A percentile compares a stretch with the other conserved stretches of the same genome.
Evolutionary conservation across 352 stramenopile species (phyloP).

Genomic region (Phytophthora melonis): DNA sequence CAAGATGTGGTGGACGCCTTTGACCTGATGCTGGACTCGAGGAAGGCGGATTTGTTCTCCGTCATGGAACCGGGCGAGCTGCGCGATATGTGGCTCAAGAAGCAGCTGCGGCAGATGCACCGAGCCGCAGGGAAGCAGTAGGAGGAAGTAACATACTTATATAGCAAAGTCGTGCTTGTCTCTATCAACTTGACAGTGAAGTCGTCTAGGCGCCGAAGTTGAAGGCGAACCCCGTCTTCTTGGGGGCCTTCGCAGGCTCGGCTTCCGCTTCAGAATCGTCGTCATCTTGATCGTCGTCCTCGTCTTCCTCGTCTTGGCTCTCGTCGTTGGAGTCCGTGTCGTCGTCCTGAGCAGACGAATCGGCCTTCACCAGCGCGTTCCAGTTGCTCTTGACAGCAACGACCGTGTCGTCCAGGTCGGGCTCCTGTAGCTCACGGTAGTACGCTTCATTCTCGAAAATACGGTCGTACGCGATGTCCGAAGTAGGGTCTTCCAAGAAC

Average conservation of each 20-base stretch:
- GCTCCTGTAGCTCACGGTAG: conserved; percentile 57
- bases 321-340: conserved; percentile 24
- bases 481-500: conserved; percentile 66
- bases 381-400: conserved; percentile 53
- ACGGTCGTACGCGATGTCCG: conserved; percentile 42
- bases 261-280: conserved; percentile 28
- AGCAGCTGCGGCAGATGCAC: conserved; percentile 19
- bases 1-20: conserved; percentile 36
- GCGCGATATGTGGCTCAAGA: conserved; percentile 32
- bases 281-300: conserved; percentile 35
- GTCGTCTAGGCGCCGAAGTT: conserved; percentile 48
- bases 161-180: too few species aligned
- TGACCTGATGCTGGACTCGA: conserved; percentile 35
- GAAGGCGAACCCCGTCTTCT: conserved; percentile 48
- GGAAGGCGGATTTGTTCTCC: conserved; percentile 28
- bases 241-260: conserved; percentile 20
- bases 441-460: conserved; percentile 72
- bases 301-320: conserved; percentile 35
- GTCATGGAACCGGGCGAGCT: conserved; percentile 29
- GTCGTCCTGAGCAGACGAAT: conserved; percentile 17
- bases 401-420: conserved; percentile 49
- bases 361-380: conserved; percentile 47
- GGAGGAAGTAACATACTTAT: background rate
- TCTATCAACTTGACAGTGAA: background rate
- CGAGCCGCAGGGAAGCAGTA: too few species aligned